Percentiles rank a stretch among this genome's conserved stretches.
These are phyloP conservation scores for Paecilomyces formosus DNA, from an alignment of 2,329 filamentous ascomycete species.

Conservation along the genomic window DNA sequence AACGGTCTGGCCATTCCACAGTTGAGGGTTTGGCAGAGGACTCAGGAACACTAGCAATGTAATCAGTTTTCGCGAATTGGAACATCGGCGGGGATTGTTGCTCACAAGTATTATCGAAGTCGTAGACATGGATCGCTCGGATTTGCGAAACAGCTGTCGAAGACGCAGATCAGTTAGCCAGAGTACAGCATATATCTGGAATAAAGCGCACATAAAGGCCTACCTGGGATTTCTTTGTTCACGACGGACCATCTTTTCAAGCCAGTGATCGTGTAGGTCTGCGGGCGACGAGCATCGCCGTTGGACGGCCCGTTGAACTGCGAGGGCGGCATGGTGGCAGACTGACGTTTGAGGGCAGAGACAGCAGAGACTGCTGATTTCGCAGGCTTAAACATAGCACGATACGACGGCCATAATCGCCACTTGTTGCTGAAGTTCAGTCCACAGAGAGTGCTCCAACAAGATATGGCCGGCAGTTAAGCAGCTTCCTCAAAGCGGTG, in stretches of 20 bases:
- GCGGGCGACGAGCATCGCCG: constrained; percentile 13
- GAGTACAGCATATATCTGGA: background rate
- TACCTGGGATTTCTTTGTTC: constrained; percentile 63
- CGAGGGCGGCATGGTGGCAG: constrained; percentile 17
- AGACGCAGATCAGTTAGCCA: background rate
- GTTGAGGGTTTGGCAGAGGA: constrained; percentile 75
- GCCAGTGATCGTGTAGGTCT: constrained; percentile 58
- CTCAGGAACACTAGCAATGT: constrained; percentile 68
- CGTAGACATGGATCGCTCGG: constrained; percentile 82
- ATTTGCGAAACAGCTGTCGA: constrained; percentile 56
- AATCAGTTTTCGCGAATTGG: background rate
- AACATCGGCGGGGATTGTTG: background rate
- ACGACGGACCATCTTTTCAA: constrained; percentile 79
- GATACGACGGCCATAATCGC: background rate
- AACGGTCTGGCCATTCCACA: constrained; percentile 77
- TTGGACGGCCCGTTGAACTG: constrained; percentile 18
- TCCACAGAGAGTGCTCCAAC: background rate
- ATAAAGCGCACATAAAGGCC: constrained; percentile 9
- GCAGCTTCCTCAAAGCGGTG: background rate
- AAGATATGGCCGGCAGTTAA: background rate
- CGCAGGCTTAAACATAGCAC: constrained; percentile 25
- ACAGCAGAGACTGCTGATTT: constrained; percentile 27
- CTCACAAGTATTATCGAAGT: constrained; percentile 93
- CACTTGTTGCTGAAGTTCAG: constrained; percentile 1
- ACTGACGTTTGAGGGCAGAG: constrained; percentile 12